Base-by-base conservation (phyloP, 2,329 filamentous ascomycete species). In the Fusarium equiseti region DNA sequence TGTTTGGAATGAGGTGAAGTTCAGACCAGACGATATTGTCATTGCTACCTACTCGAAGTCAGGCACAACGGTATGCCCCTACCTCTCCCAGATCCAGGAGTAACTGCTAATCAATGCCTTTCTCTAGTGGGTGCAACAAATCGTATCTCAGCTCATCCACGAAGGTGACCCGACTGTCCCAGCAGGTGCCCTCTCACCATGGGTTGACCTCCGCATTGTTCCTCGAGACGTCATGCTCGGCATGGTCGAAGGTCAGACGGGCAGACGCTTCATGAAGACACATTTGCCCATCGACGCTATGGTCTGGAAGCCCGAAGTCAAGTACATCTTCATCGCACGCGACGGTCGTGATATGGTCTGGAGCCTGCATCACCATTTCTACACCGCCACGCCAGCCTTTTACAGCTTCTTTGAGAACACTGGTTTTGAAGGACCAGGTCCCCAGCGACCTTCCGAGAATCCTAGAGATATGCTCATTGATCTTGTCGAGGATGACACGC, bases 301-400 rank as follows among this genome's bases (percentile, higher is more conserved):
- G 1, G 42, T 66, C 2, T 66, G 42, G 46, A 32, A 11, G 1
- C 61, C 61, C 0, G 31, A 66, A 32, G 63, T 6, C 6, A 66
- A 66, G 12, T 66, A 66, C 9, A 66, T 66, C 24, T 66, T 66
- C 27, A 44, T 66, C 12, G 63, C n/a, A 0, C 63, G 63, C 0
- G 63, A 66, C 3, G 63, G 63, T 0, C 46, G 63, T 8, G 63
- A 66, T 2, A 60, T 66, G 63, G 24, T 66, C 4, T 66, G 63
- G 63, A 66, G 61, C 4, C 2, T 59, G 1, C 61, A 66, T 6
- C 9, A 66, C 5, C 63, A 66, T 4, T 49, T 66, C 24, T 60
- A 43, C 9, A 15, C 1, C 24, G 61, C 63, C 2, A 66, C 63
- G 11, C 53, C 55, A 6, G 22, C 54, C 0, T 66, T 66, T n/a